Evolutionary conservation across 2,329 filamentous ascomycete species (phyloP), one percentile per base, ranked within the genome.

Genomic region (Cladosporium austrohemisphaericum): DNA sequence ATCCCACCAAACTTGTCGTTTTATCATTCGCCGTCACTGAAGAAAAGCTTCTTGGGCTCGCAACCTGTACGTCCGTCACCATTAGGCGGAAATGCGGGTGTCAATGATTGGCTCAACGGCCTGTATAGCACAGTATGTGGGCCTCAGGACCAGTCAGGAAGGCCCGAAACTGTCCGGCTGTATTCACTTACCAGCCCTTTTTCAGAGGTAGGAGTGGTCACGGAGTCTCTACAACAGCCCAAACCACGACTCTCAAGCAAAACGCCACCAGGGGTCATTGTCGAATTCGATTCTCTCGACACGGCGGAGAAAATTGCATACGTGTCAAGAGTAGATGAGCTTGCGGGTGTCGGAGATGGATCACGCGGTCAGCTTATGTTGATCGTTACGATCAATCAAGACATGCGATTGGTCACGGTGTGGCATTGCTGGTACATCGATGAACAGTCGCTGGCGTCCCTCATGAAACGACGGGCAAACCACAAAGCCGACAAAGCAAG

Each of bases 161-260:
- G 59, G 11, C 69, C 73, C 48, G 81, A 83, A 43, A 82, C 86
- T 72, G 86, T 87, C 1, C 77, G 88, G 23, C 72, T 96, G 0
- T 91, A 94, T 57, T 88, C 86, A 20, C 75, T 98, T 40, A 90
- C 86, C 3, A 88, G 95, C 62, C 92, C 92, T 2, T 73, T 96
- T 50, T 79, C 88, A 3, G 91, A 96, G 58, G 77, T 96, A 60
- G 92, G 91, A 1, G 72, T 95, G 35, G 82, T 96, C 10, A 60
- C 64, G 5, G 60, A 55, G 37, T 57, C 60, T 6, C 19, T 60
- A 2, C 63, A 63, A 40, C 58, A 60, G 32, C 57, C 55, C 9
- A 61, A 55, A 33, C 55, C 62, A 6, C 55, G 60, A 10, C 35
- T 57, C 10, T 52, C 50, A 8, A 49, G 49, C n/a, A 59, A 57